A percentile compares a stretch with the other conserved stretches of the same genome.
phyloP scores from a whole-genome alignment of 257 asterid genomes.

The Solanum etuberosum region DNA sequence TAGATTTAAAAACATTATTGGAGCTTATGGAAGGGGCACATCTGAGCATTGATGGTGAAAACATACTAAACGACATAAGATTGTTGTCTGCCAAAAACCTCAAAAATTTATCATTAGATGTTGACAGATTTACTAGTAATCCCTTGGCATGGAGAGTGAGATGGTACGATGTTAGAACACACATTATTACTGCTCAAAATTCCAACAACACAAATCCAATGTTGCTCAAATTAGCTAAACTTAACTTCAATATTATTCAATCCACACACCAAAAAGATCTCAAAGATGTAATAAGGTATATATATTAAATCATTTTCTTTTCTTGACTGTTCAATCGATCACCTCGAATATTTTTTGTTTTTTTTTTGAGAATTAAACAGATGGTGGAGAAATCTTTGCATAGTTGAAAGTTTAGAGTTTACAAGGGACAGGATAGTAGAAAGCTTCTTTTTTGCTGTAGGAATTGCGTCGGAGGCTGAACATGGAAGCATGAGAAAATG shows the following conservation, averaged over 20 bases:
- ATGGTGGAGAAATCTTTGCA: conserved; percentile 44
- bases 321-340: not conserved
- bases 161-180: conserved; percentile 40
- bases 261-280: conserved; percentile 43
- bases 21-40: conserved; percentile 40
- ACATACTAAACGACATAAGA: conserved; percentile 11
- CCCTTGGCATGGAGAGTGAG: conserved; percentile 33
- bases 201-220: not conserved
- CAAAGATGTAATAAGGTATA: conserved; percentile 35
- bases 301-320: not conserved
- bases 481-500: conserved; percentile 37
- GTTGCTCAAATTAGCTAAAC: conserved; percentile 31
- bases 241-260: conserved; percentile 52
- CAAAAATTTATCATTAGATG: not conserved
- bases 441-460: conserved; percentile 42
- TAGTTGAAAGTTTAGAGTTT: conserved; percentile 23
- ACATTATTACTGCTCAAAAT: not conserved
- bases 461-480: conserved; percentile 37
- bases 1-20: conserved; percentile 1
- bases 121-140: not conserved
- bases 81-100: not conserved
- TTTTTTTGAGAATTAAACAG: conserved; percentile 1
- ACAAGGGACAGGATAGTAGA: conserved; percentile 44
- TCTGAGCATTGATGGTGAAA: conserved; percentile 25
- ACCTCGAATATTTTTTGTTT: not conserved